Evolutionary conservation across 2,329 filamentous ascomycete genomes (phyloP).

Genomic region (Monosporascus cannonballus): DNA sequence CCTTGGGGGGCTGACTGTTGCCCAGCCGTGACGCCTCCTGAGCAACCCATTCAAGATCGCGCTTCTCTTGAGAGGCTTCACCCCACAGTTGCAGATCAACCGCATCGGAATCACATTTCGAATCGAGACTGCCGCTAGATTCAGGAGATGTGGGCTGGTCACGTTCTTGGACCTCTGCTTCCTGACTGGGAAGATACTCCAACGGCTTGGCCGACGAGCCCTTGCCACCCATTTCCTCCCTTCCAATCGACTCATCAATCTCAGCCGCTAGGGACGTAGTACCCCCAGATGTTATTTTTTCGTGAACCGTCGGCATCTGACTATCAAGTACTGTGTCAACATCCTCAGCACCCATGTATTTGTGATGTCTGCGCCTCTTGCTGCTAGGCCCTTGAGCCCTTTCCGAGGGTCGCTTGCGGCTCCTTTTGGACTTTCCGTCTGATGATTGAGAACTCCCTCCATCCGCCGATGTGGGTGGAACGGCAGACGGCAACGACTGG

Average conservation of each 20-base stretch:
- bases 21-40: conserved; percentile 4
- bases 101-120: conserved; percentile 22
- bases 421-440: conserved; percentile 17
- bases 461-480: conserved; percentile 10
- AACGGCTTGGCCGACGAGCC: conserved; percentile 2
- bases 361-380: conserved; percentile 20
- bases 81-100: conserved; percentile 24
- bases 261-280: conserved; percentile 4
- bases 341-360: conserved; percentile 8
- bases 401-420: conserved; percentile 20
- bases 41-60: conserved; percentile 12
- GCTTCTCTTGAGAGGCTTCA: conserved; percentile 25
- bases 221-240: conserved; percentile 3
- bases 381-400: conserved; percentile 13
- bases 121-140: conserved; percentile 2
- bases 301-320: conserved; percentile 8
- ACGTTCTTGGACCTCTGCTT: conserved; percentile 6
- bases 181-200: conserved; percentile 7
- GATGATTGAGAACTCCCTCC: conserved; percentile 12
- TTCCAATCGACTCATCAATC: conserved; percentile 5
- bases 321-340: conserved; percentile 12
- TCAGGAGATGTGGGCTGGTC: not conserved
- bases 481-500: conserved; percentile 3
- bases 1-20: conserved; percentile 4
- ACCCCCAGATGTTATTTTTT: conserved; percentile 3